phyloP scores from a whole-genome alignment of 495 filamentous ascomycete species.

The Oleoguttula mirabilis region DNA sequence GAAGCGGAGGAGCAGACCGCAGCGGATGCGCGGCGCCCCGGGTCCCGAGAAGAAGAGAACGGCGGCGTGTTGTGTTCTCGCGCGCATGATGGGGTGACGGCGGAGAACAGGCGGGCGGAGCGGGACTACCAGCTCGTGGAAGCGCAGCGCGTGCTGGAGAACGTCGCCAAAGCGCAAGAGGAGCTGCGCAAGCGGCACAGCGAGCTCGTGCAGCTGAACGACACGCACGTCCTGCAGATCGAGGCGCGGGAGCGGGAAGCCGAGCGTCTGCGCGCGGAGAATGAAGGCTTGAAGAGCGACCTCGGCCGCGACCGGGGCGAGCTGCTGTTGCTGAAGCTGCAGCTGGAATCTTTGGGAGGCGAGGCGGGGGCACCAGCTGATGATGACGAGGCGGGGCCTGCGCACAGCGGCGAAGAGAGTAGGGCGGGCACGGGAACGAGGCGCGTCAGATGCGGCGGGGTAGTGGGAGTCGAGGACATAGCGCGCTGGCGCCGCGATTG shows the following conservation, averaged over 20 bases:
- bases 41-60: background rate
- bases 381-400: conserved; percentile 2
- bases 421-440: background rate
- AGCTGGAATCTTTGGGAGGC: conserved; percentile 20
- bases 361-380: conserved; percentile 13
- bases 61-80: background rate
- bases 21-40: background rate
- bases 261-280: conserved; percentile 15
- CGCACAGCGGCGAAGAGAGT: conserved; percentile 7
- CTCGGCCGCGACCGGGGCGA: conserved; percentile 23
- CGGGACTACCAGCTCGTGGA: conserved; percentile 10
- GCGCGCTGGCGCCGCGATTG: conserved; percentile 17
- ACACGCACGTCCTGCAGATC: conserved; percentile 8
- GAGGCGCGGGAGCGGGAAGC: conserved; percentile 7
- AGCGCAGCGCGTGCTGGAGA: conserved; percentile 15
- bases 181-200: conserved; percentile 20
- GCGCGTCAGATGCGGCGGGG: background rate
- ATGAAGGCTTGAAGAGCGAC: conserved; percentile 15
- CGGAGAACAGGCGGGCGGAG: conserved; percentile 10
- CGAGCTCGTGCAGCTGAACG: conserved; percentile 18
- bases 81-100: background rate
- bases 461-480: conserved; percentile 6
- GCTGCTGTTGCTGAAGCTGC: conserved; percentile 24
- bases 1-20: conserved; percentile 6
- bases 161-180: conserved; percentile 2